Percentiles rank a stretch among this genome's conserved stretches.
These are phyloP conservation scores for Haberlea rhodopensis DNA, from an alignment of 257 asterid species.

Conservation along the genomic window DNA sequence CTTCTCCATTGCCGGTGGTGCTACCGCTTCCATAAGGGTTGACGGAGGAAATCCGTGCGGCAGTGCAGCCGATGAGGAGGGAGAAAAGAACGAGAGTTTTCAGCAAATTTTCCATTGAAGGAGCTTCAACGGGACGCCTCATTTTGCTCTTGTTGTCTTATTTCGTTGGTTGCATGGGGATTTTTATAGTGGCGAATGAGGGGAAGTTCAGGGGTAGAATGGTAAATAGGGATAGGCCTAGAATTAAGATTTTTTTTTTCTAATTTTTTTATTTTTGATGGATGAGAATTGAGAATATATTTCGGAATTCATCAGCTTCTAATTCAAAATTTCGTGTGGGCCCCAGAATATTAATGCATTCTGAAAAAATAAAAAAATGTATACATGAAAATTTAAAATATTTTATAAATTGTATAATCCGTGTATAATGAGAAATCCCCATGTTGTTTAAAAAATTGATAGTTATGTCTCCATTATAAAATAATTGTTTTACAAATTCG, in stretches of 20 bases:
- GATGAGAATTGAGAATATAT: neutral
- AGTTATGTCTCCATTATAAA: too few species aligned
- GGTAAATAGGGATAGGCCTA: neutral
- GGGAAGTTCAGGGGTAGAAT: neutral
- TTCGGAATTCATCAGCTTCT: neutral
- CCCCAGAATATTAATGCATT: too few species aligned
- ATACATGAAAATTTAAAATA: too few species aligned
- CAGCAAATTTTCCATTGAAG: constrained; percentile 30
- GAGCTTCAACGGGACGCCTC: constrained; percentile 14
- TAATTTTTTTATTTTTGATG: constrained; percentile 32
- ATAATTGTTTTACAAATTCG: too few species aligned
- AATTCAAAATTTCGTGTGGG: neutral
- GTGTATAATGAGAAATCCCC: too few species aligned
- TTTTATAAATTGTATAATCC: too few species aligned
- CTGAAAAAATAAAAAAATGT: too few species aligned
- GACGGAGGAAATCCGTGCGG: constrained; percentile 13
- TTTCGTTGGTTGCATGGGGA: neutral
- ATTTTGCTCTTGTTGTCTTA: constrained; percentile 6
- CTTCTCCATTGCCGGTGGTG: neutral
- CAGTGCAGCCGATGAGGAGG: constrained; percentile 15
- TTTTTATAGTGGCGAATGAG: constrained; percentile 6
- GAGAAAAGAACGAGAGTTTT: constrained; percentile 30
- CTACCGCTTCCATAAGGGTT: neutral
- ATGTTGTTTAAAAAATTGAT: too few species aligned
- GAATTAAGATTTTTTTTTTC: neutral